Conservation (phyloP, 2,329 filamentous ascomycete species). For the Neofusicoccum parvum region DNA sequence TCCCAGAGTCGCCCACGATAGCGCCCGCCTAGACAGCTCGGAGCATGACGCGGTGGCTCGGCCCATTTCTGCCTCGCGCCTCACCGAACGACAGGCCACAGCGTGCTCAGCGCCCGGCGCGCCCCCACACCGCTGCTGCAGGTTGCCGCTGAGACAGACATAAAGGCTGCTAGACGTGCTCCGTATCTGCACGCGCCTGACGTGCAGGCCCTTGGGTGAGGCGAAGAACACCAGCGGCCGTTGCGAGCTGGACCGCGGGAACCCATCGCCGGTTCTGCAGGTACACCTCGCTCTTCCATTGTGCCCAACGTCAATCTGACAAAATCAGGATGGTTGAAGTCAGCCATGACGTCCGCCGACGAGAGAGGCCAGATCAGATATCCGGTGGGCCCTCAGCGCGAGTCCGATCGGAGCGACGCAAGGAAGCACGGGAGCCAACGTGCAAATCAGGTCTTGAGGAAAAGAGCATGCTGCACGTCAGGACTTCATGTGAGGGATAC, state of each 20-base stretch:
- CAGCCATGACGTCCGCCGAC: background rate
- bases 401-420: background rate
- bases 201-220: background rate
- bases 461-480: background rate
- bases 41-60: conserved; percentile 12
- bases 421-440: background rate
- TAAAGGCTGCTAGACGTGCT: conserved; percentile 4
- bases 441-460: background rate
- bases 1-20: conserved; percentile 14
- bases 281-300: background rate
- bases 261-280: background rate
- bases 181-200: conserved; percentile 8
- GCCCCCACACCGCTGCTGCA: conserved; percentile 7
- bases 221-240: background rate
- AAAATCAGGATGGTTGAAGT: background rate
- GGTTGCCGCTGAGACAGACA: conserved; percentile 9
- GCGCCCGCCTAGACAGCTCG: background rate
- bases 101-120: background rate
- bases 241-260: background rate
- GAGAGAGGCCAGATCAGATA: background rate
- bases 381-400: background rate
- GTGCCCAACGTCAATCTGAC: background rate
- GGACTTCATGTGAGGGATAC: background rate
- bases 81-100: conserved; percentile 17
- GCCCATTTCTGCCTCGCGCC: background rate